These are phyloP conservation scores for Verbascum thapsus DNA, from an alignment of 257 asterid species.

Conservation along the genomic window DNA sequence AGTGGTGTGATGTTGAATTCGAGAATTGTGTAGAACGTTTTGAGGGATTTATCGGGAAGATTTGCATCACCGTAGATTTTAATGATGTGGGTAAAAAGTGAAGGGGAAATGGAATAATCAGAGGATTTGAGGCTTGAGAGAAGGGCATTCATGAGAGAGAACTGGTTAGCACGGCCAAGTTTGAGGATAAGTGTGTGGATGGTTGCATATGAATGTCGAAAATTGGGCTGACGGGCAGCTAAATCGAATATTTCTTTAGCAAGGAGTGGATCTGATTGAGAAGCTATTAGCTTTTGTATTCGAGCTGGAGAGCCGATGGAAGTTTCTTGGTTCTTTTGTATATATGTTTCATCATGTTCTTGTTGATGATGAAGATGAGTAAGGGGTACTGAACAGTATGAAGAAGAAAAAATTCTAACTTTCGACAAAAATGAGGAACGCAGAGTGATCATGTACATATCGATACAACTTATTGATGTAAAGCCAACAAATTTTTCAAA, in stretches of 20 bases:
- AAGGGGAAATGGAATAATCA: constrained; percentile 53
- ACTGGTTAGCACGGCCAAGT: constrained; percentile 70
- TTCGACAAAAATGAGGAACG: constrained; percentile 24
- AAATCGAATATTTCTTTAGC: constrained; percentile 88
- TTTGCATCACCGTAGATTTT: constrained; percentile 75
- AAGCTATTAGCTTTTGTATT: constrained; percentile 65
- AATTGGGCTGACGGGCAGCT: constrained; percentile 72
- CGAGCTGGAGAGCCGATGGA: constrained; percentile 63
- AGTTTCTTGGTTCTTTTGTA: constrained; percentile 30
- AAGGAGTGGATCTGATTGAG: constrained; percentile 80
- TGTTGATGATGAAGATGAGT: constrained; percentile 27
- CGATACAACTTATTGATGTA: constrained; percentile 25
- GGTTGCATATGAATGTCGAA: constrained; percentile 64
- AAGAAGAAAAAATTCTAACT: constrained; percentile 21
- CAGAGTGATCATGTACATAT: constrained; percentile 26
- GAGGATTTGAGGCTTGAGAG: constrained; percentile 60
- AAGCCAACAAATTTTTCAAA: constrained; percentile 1
- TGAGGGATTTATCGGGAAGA: constrained; percentile 69
- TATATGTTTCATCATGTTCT: constrained; percentile 24
- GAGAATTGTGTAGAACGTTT: constrained; percentile 75
- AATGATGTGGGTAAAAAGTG: constrained; percentile 77
- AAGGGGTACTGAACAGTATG: constrained; percentile 34
- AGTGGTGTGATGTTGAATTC: constrained; percentile 74
- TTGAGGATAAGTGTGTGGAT: constrained; percentile 73
- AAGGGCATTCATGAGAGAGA: constrained; percentile 64